Evolutionary conservation across 2,329 filamentous ascomycete species (phyloP), one percentile per base, ranked within the genome.

Genomic region (Alternaria triticimaculans): DNA sequence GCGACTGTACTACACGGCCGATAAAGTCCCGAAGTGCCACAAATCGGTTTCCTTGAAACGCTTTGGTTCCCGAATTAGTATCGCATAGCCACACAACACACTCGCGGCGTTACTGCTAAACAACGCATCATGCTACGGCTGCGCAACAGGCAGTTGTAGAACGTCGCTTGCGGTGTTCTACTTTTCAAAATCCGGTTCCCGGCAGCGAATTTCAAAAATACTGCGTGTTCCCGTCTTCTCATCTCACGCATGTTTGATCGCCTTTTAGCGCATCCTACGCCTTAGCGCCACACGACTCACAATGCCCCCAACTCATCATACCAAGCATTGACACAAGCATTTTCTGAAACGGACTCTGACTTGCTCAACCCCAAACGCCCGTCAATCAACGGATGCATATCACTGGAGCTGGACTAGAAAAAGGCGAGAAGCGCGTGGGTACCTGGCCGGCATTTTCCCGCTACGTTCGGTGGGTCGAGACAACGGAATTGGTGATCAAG

Each of bases 191-290:
- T 6, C 28, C 14, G 46, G 12, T 20, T 49, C 21, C 50, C 41
- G 28, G 28, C 25, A 43, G 48, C 45, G 37, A 26, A 30, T 26
- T 15, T 28, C 41, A 60, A 64, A 53, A 46, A 20, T 51, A 41
- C 26, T 45, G 33, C 21, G 46, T 62, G 56, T 69, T 69, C 50
- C 60, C 67, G 67, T 64, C 62, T 63, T 49, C 48, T 76, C 70
- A 78, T 77, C 63, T 76, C 75, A 68, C 62, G 63, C 68, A 59
- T 62, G 76, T 78, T 76, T 78, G 74, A 77, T 77, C 69, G 69
- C 48, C 74, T 58, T 60, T 66, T 72, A 73, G 72, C 64, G 71
- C 55, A 50, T 65, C 55, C 61, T 65, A 68, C 58, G 66, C 68
- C 68, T 63, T 45, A 63, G 57, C 55, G 61, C 61, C 55, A 63